Percentiles rank a stretch among this genome's conserved stretches.
These are phyloP conservation scores for Ceratocystis papillata DNA, from an alignment of 2,329 filamentous ascomycete species.

Conservation along the genomic window DNA sequence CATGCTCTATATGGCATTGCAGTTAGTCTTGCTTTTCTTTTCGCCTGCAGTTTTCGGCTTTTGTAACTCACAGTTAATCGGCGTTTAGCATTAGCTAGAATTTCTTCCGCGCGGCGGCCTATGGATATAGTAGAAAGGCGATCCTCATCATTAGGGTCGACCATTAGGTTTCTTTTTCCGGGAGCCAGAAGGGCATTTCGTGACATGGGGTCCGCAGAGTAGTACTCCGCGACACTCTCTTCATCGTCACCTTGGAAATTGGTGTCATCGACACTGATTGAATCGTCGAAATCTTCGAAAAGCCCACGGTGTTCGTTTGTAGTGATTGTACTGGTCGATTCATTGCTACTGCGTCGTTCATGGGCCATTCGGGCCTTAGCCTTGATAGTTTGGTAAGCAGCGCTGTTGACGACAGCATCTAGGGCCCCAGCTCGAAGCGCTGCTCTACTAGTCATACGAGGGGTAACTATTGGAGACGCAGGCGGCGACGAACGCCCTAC, in stretches of 20 bases:
- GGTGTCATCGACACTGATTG: constrained; percentile 51
- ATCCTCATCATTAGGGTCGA: constrained; percentile 39
- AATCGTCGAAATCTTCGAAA: constrained; percentile 53
- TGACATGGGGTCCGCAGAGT: constrained; percentile 37
- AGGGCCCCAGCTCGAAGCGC: constrained; percentile 16
- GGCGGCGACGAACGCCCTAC: constrained; percentile 36
- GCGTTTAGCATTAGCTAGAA: constrained; percentile 84
- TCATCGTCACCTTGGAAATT: constrained; percentile 58
- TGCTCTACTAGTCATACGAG: constrained; percentile 29
- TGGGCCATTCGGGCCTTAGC: constrained; percentile 30
- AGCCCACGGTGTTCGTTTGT: constrained; percentile 39
- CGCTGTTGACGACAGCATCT: constrained; percentile 24
- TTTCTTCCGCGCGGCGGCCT: constrained; percentile 75
- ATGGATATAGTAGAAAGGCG: constrained; percentile 62
- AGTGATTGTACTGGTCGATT: constrained; percentile 51
- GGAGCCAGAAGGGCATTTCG: constrained; percentile 28
- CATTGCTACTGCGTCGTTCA: constrained; percentile 45
- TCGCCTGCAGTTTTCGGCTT: too few species aligned
- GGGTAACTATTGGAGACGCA: constrained; percentile 30
- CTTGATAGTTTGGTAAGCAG: constrained; percentile 39
- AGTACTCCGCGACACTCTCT: constrained; percentile 52
- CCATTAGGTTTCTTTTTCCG: constrained; percentile 26
- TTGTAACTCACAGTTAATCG: constrained; percentile 61
- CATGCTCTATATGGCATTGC: constrained; percentile 56
- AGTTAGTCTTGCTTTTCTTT: constrained; percentile 27